A percentile compares a stretch with the other conserved stretches of the same genome.
Conservation (phyloP, 768 basidiomycete species). For the Pholiota conissans region DNA sequence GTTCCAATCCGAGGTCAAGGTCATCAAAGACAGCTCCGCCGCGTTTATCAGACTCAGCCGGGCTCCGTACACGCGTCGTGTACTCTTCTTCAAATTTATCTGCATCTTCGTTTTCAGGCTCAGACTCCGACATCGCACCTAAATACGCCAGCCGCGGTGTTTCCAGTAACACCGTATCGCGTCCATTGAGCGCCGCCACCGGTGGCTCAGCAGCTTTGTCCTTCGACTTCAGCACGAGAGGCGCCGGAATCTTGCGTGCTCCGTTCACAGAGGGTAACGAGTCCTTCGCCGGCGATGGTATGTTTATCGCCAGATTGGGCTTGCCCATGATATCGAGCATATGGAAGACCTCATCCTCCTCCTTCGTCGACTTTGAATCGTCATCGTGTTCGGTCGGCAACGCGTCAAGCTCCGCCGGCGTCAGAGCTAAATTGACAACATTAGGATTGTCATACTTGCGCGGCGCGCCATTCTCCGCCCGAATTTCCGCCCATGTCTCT, state of each 20-base stretch:
- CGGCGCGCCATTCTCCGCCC: conserved; percentile 27
- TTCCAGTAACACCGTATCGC: conserved; percentile 26
- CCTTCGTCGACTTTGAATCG: conserved; percentile 32
- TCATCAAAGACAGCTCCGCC: conserved; percentile 53
- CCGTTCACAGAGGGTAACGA: conserved; percentile 29
- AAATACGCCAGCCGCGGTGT: conserved; percentile 47
- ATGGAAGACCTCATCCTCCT: conserved; percentile 42
- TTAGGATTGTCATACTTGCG: conserved; percentile 40
- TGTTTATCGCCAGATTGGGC: conserved; percentile 31
- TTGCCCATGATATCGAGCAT: conserved; percentile 36
- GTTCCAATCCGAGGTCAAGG: conserved; percentile 49
- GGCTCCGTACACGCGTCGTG: conserved; percentile 28
- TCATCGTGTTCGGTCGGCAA: conserved; percentile 28
- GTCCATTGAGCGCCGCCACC: not conserved
- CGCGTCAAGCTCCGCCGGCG: conserved; percentile 36
- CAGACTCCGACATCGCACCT: conserved; percentile 23
- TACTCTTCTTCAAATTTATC: conserved; percentile 42
- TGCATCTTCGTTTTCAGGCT: conserved; percentile 29
- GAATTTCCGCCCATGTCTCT: conserved; percentile 62
- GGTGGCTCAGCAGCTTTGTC: conserved; percentile 10
- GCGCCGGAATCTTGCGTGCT: conserved; percentile 55
- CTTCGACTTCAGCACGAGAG: conserved; percentile 50
- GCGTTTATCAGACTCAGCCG: conserved; percentile 44
- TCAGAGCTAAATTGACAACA: conserved; percentile 53
- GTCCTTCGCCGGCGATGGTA: conserved; percentile 39